A percentile compares a stretch with the other conserved stretches of the same genome.
Conservation (phyloP, 2,329 filamentous ascomycete genomes). For the Pseudogymnoascus sp. region DNA sequence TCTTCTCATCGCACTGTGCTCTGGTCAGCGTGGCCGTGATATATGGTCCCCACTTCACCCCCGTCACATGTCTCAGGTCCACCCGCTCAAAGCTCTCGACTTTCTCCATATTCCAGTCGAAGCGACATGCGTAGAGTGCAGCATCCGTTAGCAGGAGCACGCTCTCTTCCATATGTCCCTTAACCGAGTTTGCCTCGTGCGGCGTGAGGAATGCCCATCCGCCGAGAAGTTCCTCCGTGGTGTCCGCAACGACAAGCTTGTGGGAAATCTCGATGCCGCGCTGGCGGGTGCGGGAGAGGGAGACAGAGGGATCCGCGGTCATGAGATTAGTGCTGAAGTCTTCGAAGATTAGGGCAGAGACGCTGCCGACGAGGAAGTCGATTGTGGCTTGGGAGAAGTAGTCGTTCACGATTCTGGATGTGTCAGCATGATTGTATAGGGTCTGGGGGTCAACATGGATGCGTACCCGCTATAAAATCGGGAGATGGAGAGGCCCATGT, state of each 20-base stretch:
- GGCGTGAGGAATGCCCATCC: conserved; percentile 87
- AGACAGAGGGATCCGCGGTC: conserved; percentile 83
- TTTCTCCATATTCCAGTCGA: conserved; percentile 94
- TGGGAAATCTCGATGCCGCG: conserved; percentile 84
- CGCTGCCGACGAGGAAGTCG: conserved; percentile 86
- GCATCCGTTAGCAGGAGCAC: conserved; percentile 79
- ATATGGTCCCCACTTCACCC: conserved; percentile 75
- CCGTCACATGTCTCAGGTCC: conserved; percentile 62
- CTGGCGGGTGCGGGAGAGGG: conserved; percentile 73
- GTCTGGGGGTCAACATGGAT: not conserved
- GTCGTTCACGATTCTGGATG: conserved; percentile 82
- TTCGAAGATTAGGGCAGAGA: conserved; percentile 75
- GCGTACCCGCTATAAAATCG: conserved; percentile 59
- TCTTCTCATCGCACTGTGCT: conserved; percentile 65
- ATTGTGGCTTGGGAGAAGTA: conserved; percentile 95
- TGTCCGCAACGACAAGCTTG: conserved; percentile 75
- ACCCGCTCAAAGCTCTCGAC: conserved; percentile 86
- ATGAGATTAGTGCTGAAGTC: conserved; percentile 94
- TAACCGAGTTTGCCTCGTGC: conserved; percentile 58
- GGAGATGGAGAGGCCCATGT: conserved; percentile 80
- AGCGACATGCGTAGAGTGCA: conserved; percentile 80
- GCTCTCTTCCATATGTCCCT: conserved; percentile 74
- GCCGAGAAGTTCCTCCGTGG: conserved; percentile 74
- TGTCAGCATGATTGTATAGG: conserved; percentile 8
- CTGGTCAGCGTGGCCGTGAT: conserved; percentile 80